These are phyloP conservation scores for Rubus idaeus DNA, from an alignment of 306 rosid genomes.

Conservation along the genomic window DNA sequence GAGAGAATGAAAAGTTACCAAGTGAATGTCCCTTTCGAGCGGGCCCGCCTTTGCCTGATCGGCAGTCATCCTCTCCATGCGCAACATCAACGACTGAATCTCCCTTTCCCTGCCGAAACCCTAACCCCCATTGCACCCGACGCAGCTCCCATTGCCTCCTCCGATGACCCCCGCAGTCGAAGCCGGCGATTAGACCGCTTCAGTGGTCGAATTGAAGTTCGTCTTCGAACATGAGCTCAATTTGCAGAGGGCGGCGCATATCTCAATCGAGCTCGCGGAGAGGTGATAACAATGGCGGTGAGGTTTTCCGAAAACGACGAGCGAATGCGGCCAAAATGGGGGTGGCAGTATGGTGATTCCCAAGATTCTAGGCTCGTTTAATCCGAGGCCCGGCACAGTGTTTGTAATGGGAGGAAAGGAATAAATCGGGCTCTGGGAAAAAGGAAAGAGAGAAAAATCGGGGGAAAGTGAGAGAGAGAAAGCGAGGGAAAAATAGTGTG, in stretches of 20 bases:
- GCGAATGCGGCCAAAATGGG: constrained; percentile 19
- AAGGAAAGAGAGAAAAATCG: neutral
- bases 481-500: neutral
- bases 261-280: constrained; percentile 2
- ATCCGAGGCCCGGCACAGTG: constrained; percentile 11
- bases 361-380: constrained; percentile 26
- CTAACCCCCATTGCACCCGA: constrained; percentile 5
- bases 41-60: constrained; percentile 31
- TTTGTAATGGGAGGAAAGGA: neutral
- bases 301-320: neutral
- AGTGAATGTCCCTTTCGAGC: constrained; percentile 31
- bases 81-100: constrained; percentile 14
- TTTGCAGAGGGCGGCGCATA: too few relatives aligned
- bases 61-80: constrained; percentile 23
- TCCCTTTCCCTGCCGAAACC: constrained; percentile 19
- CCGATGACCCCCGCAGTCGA: neutral
- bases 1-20: constrained; percentile 11
- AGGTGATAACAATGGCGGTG: constrained; percentile 8
- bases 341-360: neutral
- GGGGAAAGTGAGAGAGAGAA: neutral
- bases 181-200: neutral
- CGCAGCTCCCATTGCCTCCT: neutral
- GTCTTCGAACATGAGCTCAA: too few relatives aligned
- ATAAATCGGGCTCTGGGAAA: constrained; percentile 2
- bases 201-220: too few relatives aligned